Evolutionary conservation across 23 red algal species (phyloP), one percentile per base, ranked within the genome.

Genomic region (Agarophyton chilense): DNA sequence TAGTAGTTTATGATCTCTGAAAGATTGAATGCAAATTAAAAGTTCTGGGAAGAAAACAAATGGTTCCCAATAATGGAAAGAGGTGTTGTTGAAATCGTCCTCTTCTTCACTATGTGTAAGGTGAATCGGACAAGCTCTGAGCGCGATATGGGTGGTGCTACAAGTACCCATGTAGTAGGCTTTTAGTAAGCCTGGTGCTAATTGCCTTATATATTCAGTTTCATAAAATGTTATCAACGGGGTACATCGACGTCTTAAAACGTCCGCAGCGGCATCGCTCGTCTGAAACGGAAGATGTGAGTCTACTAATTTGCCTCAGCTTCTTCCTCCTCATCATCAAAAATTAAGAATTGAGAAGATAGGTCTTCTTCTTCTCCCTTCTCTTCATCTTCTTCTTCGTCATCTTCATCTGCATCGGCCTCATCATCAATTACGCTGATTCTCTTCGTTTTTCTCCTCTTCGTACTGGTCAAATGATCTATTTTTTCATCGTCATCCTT

Each of bases 311-410:
- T 65, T 74, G 1, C 38, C 21, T 45, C 68, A 17, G 41, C 68
- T 74, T 74, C 68, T 47, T 74, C 68, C 68, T 74, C 68, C 18
- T 74, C 68, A 74, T 49, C 68, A 21, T 74, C 68, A 31, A 61
- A 58, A 80, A 80, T 38, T 39, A 77, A 50, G 16, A 80, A 55
- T 50, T 58, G 77, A 42, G 50, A 61, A 4, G n/a, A 18, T 0
- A 77, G 43, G 7, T 50, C 49, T 33, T 77, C 72, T 34, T 77
- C 72, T 77, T 77, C 72, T 7, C 25, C 72, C 17, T 33, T 9
- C 31, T 53, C 72, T 13, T 53, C 72, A 38, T 49, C 25, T 58
- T 41, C 10, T 44, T 39, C 34, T 24, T 35, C 25, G n/a, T 47
- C 68, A 38, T 74, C 42, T 10, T 74, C 68, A n/a, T 74, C 42